Conservation (phyloP, 768 basidiomycete genomes). For the Panaeolus cyanescens region DNA sequence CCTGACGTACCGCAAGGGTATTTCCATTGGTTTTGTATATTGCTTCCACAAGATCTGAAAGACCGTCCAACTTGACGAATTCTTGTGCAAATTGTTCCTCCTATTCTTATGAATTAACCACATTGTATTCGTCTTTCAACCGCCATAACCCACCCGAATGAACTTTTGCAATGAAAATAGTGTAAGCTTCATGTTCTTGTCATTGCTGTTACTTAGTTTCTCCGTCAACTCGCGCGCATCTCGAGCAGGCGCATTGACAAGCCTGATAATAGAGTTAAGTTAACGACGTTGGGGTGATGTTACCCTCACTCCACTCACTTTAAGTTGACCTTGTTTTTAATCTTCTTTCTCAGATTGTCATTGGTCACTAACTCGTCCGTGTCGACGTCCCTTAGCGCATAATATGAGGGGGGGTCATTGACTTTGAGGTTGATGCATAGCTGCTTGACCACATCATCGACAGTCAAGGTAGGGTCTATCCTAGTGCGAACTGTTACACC, state of each 20-base stretch:
- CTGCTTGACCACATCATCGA: slow-evolving; percentile 83
- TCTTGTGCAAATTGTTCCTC: slow-evolving; percentile 83
- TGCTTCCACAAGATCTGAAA: slow-evolving; percentile 68
- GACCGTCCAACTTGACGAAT: slow-evolving; percentile 74
- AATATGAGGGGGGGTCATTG: slow-evolving; percentile 69
- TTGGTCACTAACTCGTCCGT: slow-evolving; percentile 83
- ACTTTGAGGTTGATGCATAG: slow-evolving; percentile 82
- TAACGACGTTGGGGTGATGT: slow-evolving; percentile 3
- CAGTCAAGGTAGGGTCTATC: slow-evolving; percentile 82
- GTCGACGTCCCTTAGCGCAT: slow-evolving; percentile 75
- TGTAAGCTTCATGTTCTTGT: slow-evolving; percentile 63
- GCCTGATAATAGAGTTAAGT: slow-evolving; percentile 38
- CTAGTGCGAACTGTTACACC: slow-evolving; percentile 78
- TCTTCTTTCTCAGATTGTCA: slow-evolving; percentile 82
- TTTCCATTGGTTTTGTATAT: slow-evolving; percentile 76
- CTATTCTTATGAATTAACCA: slow-evolving; percentile 34
- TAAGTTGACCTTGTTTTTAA: slow-evolving; percentile 74
- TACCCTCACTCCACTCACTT: slow-evolving; percentile 50
- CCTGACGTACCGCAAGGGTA: slow-evolving; percentile 70
- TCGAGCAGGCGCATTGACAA: slow-evolving; percentile 77
- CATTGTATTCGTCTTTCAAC: not conserved
- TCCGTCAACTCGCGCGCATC: slow-evolving; percentile 79
- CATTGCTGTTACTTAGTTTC: slow-evolving; percentile 63
- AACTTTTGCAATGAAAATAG: slow-evolving; percentile 80
- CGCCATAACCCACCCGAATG: slow-evolving; percentile 56